Base-by-base conservation (phyloP, 306 rosid species). In the Rosa persica region DNA sequence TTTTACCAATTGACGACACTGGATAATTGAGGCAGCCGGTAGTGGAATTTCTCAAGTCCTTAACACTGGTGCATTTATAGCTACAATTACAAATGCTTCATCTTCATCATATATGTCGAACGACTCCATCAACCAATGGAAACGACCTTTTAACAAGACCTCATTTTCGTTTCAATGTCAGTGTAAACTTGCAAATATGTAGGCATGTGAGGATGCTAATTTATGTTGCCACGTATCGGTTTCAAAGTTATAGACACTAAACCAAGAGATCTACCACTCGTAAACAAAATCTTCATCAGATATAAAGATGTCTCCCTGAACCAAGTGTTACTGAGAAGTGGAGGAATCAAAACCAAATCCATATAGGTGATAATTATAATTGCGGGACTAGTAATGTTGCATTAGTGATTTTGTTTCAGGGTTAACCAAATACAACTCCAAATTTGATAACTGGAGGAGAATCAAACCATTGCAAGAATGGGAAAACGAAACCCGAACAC, bases 291-390 rank as follows among this genome's bases (percentile, higher is more conserved):
- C 13, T 16, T 39, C 49, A 19, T 40, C 13, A n/a, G 22, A 6
- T n/a, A n/a, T 9, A 25, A 15, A 9, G 27, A 51, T 51, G 22
- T 17, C 49, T 15, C 51, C 51, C 19, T 5, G 13, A 11, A 67
- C 30, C 30, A 42, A 46, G 8, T n/a, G 44, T 34, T 40, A 42
- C 1, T 42, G 9, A 42, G 23, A n/a, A 67, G 34, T 67, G 16
- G 34, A n/a, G 27, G 25, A 23, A 67, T 67, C 72, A n/a, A 67
- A 67, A 19, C 51, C 72, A 12, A 67, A 40, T 34, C 72, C 72
- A 5, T 20, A 67, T 5, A 55, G 61, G 11, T 55, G 11, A 55
- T 51, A 51, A 5, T 17, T 17, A 51, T 17, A 51, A 51, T 51
- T 51, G 22, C 3, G 12, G n/a, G 4, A 2, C 25, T 2, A 2